These are phyloP conservation scores for Purshia tridentata DNA, from an alignment of 306 rosid species.

Conservation along the genomic window DNA sequence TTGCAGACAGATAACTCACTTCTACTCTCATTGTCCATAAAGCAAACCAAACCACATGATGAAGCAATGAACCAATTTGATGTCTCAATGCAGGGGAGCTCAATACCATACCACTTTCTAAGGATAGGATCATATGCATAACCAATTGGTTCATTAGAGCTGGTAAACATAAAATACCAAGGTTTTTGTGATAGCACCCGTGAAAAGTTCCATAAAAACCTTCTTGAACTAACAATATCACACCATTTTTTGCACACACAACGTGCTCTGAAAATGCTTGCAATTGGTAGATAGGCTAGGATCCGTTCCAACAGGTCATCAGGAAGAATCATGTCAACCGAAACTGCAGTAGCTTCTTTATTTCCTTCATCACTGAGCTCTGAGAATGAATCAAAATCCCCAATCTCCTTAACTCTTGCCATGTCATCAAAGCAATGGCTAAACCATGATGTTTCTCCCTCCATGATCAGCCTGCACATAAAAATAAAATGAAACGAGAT, in stretches of 20 bases:
- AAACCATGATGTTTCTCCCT: slow-evolving; percentile 78
- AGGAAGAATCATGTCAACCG: slow-evolving; percentile 63
- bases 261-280: slow-evolving; percentile 81
- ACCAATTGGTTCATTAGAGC: slow-evolving; percentile 69
- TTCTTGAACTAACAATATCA: slow-evolving; percentile 63
- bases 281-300: slow-evolving; percentile 74
- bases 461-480: slow-evolving; percentile 57
- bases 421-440: slow-evolving; percentile 48
- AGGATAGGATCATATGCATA: slow-evolving; percentile 71
- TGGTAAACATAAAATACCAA: slow-evolving; percentile 95
- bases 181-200: slow-evolving; percentile 63
- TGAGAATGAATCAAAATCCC: slow-evolving; percentile 49
- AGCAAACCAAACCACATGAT: slow-evolving; percentile 78
- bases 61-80: slow-evolving; percentile 70
- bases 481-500: neutral
- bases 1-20: slow-evolving; percentile 68
- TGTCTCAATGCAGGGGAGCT: slow-evolving; percentile 63
- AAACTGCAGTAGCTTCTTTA: slow-evolving; percentile 51
- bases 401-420: slow-evolving; percentile 32
- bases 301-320: slow-evolving; percentile 88
- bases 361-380: slow-evolving; percentile 60
- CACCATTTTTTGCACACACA: slow-evolving; percentile 85
- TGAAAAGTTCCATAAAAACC: slow-evolving; percentile 69
- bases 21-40: slow-evolving; percentile 78
- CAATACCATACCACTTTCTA: slow-evolving; percentile 86